phyloP scores from a whole-genome alignment of 192 early-diverging fungal species.

The Gryganskiella cystojenkinii region DNA sequence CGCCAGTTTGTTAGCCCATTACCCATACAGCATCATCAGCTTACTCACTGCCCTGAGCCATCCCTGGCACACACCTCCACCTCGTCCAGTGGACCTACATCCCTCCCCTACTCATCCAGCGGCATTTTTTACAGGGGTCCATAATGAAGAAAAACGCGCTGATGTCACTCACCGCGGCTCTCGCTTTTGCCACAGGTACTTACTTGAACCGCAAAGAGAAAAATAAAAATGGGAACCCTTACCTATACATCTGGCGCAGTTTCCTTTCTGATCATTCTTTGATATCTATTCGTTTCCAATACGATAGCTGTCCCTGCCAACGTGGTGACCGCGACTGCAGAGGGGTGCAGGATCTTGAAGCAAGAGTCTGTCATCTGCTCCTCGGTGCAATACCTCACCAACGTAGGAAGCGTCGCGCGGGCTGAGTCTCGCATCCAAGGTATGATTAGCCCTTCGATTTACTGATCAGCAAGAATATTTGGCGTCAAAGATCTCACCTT shows the following conservation, averaged over 20 bases:
- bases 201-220: no score
- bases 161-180: conserved; percentile 17
- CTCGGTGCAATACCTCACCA: conserved; percentile 25
- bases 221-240: no score
- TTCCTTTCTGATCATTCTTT: no score
- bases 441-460: no score
- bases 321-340: no score
- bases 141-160: conserved; percentile 8
- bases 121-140: not conserved
- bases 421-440: conserved; percentile 28
- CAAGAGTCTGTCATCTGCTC: conserved; percentile 24
- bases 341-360: conserved; percentile 15
- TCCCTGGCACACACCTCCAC: not conserved
- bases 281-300: not conserved
- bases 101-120: not conserved
- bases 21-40: no score
- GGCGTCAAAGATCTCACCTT: no score
- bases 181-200: conserved; percentile 24
- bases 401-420: not conserved
- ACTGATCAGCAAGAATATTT: no score
- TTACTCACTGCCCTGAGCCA: no score
- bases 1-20: no score
- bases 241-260: no score
- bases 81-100: not conserved
- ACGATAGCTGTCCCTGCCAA: not conserved